A percentile compares a stretch with the other conserved stretches of the same genome.
These are phyloP conservation scores for Colletotrichum sansevieriae DNA, from an alignment of 2,329 filamentous ascomycete genomes.

Conservation along the genomic window DNA sequence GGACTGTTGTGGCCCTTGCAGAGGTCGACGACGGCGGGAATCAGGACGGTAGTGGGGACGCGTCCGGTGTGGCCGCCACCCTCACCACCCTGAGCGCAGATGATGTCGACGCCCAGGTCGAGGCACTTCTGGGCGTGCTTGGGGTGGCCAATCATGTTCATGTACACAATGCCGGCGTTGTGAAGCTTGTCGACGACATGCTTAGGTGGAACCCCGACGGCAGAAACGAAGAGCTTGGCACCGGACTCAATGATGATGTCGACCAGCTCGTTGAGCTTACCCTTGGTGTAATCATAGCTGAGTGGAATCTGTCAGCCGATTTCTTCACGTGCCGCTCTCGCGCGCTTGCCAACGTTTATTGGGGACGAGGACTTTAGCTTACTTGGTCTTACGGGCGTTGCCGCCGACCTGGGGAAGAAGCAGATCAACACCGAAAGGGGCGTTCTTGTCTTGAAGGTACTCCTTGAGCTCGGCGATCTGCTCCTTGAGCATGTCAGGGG, in stretches of 20 bases:
- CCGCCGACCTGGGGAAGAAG: constrained; percentile 95
- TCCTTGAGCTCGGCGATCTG: constrained; percentile 96
- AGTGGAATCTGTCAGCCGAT: not conserved
- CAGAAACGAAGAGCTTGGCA: constrained; percentile 94
- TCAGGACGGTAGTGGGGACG: constrained; percentile 91
- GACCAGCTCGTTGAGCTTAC: constrained; percentile 91
- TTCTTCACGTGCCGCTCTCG: not conserved
- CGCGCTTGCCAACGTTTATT: not conserved
- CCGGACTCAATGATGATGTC: constrained; percentile 94
- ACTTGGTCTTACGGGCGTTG: constrained; percentile 94
- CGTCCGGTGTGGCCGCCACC: constrained; percentile 97
- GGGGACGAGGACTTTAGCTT: constrained; percentile 45
- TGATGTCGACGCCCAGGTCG: constrained; percentile 91
- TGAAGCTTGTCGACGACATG: constrained; percentile 91
- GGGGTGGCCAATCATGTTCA: constrained; percentile 99
- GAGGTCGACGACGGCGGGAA: constrained; percentile 89
- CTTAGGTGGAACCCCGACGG: constrained; percentile 93
- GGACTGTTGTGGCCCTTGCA: constrained; percentile 86
- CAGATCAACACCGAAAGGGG: constrained; percentile 94
- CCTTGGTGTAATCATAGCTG: constrained; percentile 99
- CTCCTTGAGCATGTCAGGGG: constrained; percentile 95
- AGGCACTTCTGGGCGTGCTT: constrained; percentile 99
- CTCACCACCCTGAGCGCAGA: constrained; percentile 98
- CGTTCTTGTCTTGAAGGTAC: constrained; percentile 88
- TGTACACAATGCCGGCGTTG: constrained; percentile 88